phyloP scores from a whole-genome alignment of 2,329 filamentous ascomycete species.

The Amauroascus niger region DNA sequence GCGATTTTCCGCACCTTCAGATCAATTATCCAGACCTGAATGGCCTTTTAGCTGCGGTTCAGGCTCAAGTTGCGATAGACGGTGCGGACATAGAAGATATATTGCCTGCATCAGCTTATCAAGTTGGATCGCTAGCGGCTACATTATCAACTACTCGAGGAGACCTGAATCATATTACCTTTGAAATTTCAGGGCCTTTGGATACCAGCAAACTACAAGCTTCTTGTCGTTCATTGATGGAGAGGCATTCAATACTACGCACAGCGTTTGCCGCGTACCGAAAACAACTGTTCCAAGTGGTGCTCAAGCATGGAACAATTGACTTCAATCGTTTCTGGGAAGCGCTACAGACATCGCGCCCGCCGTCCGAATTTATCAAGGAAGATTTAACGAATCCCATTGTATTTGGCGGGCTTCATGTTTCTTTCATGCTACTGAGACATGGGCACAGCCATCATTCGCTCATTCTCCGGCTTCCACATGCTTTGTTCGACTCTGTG shows the following conservation, averaged over 20 bases:
- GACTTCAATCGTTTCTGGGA: not conserved
- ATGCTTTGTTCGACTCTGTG: slow-evolving; percentile 55
- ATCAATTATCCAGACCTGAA: too few relatives aligned
- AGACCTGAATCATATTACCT: too few relatives aligned
- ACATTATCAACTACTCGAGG: too few relatives aligned
- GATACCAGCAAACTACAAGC: not conserved
- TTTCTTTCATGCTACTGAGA: not conserved
- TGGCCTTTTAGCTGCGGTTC: too few relatives aligned
- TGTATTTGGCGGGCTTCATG: not conserved
- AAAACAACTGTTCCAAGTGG: not conserved
- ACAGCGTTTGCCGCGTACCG: slow-evolving; percentile 2
- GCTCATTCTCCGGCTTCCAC: slow-evolving; percentile 50
- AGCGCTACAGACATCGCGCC: not conserved
- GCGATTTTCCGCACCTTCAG: too few relatives aligned
- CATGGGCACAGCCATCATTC: slow-evolving; percentile 26
- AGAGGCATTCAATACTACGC: slow-evolving; percentile 6
- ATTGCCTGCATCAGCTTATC: too few relatives aligned
- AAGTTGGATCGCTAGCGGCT: too few relatives aligned
- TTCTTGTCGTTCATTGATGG: slow-evolving; percentile 1
- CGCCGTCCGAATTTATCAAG: not conserved
- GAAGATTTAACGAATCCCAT: not conserved
- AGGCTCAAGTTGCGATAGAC: too few relatives aligned
- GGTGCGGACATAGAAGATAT: too few relatives aligned
- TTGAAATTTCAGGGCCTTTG: not conserved
- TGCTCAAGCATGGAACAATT: not conserved